Base-by-base conservation (phyloP, 768 basidiomycete species). In the Lentinus tigrinus region DNA sequence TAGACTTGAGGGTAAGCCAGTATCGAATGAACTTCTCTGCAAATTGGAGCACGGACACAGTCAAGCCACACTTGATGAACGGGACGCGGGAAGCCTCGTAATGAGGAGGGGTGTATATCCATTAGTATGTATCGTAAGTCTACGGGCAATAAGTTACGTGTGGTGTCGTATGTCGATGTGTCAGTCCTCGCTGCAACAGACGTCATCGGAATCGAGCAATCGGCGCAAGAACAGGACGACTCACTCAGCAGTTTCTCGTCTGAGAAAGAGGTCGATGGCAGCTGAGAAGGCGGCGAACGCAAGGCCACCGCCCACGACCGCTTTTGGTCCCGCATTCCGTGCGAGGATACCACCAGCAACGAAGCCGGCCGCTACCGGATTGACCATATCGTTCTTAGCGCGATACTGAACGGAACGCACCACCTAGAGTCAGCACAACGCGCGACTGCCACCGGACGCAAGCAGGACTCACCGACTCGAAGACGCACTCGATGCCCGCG, bases 201-300 rank as follows among this genome's bases (percentile, higher is more conserved):
- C 31, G 11, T 31, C 6, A 11, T 31, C 3, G 11, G 31, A 11
- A 31, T 11, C 31, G 31, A 31, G 31, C 31, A 31, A 31, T 1
- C 31, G 11, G 6, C 31, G 6, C 1, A 6, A 11, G 28, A 31
- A 31, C 1, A 31, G 31, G 31, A 31, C 6, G 0, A 73, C 87
- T 70, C 66, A 88, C 91, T 93, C 91, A 67, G 87, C 70, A n/a
- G 89, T 76, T 71, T 93, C 89, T 71, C 89, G 78, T 72, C 89
- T 81, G 58, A 94, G 71, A 72, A 91, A 96, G 64, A 86, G 67
- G 72, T 98, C 96, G 63, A 98, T 95, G 11, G 81, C 93, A 0
- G 86, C 85, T 13, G 95, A 96, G 76, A 98, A 98, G 1, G 89
- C 93, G 13, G 93, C 93, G 69, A 98, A 98, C 0, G 90, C 93